Evolutionary conservation across 129 eudicot genomes (phyloP).

Genomic region (Pseudognaphalium luteoalbum): DNA sequence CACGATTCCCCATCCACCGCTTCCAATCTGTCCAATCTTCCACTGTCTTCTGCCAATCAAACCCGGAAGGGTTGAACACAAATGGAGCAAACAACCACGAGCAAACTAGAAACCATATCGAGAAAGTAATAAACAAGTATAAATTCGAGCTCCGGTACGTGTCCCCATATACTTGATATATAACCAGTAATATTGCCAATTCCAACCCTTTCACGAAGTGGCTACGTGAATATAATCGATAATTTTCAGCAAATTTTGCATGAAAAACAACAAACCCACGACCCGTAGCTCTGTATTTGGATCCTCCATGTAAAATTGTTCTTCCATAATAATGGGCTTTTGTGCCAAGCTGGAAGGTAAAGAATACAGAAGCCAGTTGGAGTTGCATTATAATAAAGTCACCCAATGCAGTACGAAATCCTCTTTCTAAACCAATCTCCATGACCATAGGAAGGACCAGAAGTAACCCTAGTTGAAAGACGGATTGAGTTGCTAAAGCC

Average conservation of each 20-base stretch:
- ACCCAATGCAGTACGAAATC: constrained; percentile 85
- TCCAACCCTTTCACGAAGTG: constrained; percentile 93
- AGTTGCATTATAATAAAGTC: constrained; percentile 90
- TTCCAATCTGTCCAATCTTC: constrained; percentile 98
- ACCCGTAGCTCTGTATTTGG: constrained; percentile 92
- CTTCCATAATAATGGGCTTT: constrained; percentile 89
- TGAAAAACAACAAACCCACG: constrained; percentile 96
- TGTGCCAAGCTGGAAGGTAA: constrained; percentile 93
- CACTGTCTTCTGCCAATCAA: constrained; percentile 91
- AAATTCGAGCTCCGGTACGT: constrained; percentile 61
- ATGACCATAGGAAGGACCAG: constrained; percentile 93
- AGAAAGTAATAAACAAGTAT: constrained; percentile 65
- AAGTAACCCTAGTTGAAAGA: constrained; percentile 78
- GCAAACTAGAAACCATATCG: constrained; percentile 82
- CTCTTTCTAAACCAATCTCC: constrained; percentile 89
- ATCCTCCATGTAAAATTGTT: constrained; percentile 88
- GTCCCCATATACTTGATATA: constrained; percentile 70
- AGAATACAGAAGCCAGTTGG: constrained; percentile 85
- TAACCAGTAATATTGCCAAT: constrained; percentile 59
- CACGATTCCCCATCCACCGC: constrained; percentile 94
- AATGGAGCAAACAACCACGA: constrained; percentile 98
- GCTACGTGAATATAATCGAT: constrained; percentile 85
- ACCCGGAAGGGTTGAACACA: constrained; percentile 92
- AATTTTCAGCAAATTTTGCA: constrained; percentile 88
- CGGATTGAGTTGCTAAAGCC: constrained; percentile 81